Base-by-base conservation (phyloP, 345 rosid genomes). In the Acer campestre region DNA sequence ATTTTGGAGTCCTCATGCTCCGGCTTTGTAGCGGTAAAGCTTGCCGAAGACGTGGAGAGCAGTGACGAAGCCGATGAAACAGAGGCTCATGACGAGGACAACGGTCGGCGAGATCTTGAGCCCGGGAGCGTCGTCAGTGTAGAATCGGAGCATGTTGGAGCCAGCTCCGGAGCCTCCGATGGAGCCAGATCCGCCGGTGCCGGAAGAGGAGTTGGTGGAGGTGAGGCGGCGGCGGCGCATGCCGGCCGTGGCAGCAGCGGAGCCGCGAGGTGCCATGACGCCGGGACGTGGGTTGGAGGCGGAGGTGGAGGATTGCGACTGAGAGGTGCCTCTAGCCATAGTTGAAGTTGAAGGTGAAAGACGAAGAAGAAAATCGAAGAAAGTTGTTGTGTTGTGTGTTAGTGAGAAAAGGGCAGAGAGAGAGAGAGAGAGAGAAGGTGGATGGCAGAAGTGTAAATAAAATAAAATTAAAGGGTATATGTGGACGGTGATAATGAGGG, bases 11-110 rank as follows among this genome's bases (percentile, higher is more conserved):
- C 61, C 59, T 84, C 81, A 87, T 17, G 88, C 83, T 71, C 84
- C 87, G 49, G 89, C 63, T 75, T 88, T 89, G 85, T 86, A 67
- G 82, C 93, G 94, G 85, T 94, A 94, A 46, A 94, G 87, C 85
- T 94, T 94, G 44, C 98, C 97, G 63, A 94, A 91, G 71, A 93
- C 97, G 68, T 94, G 97, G 80, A 94, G 98, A 76, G 93, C 94
- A 75, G 97, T 91, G 75, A 94, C 98, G 73, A 91, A 94, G 63
- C 94, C 98, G 83, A 94, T 94, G 93, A 94, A 94, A 89, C 97
- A 92, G 79, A 94, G 90, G 73, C 98, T 94, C 89, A 94, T 91
- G 70, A 94, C 90, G 71, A 94, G 96, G 64, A 94, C 98, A 29
- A 91, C 91, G 18, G 97, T 94, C 1, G 98, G 98, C 31, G 97